These are phyloP conservation scores for Petunia secreta DNA, from an alignment of 257 asterid genomes.

Conservation along the genomic window DNA sequence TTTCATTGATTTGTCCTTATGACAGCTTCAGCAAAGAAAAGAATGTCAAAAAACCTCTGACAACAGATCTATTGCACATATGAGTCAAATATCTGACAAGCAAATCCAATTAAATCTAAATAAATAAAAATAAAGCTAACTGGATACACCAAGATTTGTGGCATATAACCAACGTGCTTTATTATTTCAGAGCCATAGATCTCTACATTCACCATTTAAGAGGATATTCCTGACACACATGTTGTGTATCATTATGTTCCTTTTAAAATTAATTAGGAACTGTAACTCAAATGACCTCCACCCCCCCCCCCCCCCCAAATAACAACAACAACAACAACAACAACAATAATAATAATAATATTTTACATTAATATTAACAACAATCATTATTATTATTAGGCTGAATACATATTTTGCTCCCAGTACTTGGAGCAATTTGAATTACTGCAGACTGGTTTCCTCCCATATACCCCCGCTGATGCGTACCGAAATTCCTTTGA, in stretches of 20 bases:
- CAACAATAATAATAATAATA: too few species aligned
- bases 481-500: too few species aligned
- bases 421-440: too few species aligned
- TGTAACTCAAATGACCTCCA: not conserved
- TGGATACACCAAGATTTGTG: not conserved
- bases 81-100: not conserved
- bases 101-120: not conserved
- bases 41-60: not conserved
- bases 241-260: slow-evolving; percentile 9
- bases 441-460: too few species aligned
- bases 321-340: not conserved
- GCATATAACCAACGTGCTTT: slow-evolving; percentile 3
- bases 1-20: not conserved
- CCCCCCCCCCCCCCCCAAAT: not conserved
- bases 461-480: too few species aligned
- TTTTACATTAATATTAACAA: too few species aligned
- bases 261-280: not conserved
- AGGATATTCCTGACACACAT: not conserved
- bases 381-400: too few species aligned
- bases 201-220: slow-evolving; percentile 16
- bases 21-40: slow-evolving; percentile 1
- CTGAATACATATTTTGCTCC: too few species aligned
- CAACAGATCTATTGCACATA: not conserved
- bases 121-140: too few species aligned
- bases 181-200: not conserved